These are phyloP conservation scores for Colletotrichum coccodes DNA, from an alignment of 2,329 filamentous ascomycete species.

Conservation along the genomic window DNA sequence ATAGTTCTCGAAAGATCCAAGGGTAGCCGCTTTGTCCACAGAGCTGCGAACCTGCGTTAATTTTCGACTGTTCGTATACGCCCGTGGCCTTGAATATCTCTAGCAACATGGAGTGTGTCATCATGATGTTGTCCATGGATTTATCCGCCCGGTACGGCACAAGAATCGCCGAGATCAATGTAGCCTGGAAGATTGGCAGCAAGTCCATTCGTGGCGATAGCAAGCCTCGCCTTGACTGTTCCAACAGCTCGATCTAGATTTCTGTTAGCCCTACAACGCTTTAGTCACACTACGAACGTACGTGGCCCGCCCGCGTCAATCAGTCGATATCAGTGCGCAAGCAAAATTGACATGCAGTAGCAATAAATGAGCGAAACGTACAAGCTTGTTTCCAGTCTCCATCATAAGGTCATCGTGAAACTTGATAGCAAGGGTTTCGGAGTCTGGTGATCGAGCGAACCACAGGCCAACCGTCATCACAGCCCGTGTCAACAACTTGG, in stretches of 20 bases:
- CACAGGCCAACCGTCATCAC: slow-evolving; percentile 21
- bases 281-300: neutral
- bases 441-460: slow-evolving; percentile 2
- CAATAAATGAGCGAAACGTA: neutral
- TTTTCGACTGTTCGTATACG: slow-evolving; percentile 13
- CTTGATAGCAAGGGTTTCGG: neutral
- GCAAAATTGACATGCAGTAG: too few species aligned
- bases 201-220: slow-evolving; percentile 3
- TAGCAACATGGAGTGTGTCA: slow-evolving; percentile 18
- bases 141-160: slow-evolving; percentile 23
- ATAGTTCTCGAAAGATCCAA: slow-evolving; percentile 19
- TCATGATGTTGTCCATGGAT: slow-evolving; percentile 21
- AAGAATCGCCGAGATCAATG: slow-evolving; percentile 14
- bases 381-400: slow-evolving; percentile 16
- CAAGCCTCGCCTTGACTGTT: slow-evolving; percentile 14
- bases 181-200: slow-evolving; percentile 16
- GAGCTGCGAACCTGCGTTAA: neutral
- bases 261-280: neutral
- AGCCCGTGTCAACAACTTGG: slow-evolving; percentile 4
- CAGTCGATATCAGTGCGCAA: too few species aligned
- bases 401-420: slow-evolving; percentile 13
- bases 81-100: slow-evolving; percentile 21
- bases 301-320: too few species aligned
- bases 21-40: neutral
- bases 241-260: slow-evolving; percentile 4